These are phyloP conservation scores for Lumnitzera littorea DNA, from an alignment of 345 rosid species.

Conservation along the genomic window DNA sequence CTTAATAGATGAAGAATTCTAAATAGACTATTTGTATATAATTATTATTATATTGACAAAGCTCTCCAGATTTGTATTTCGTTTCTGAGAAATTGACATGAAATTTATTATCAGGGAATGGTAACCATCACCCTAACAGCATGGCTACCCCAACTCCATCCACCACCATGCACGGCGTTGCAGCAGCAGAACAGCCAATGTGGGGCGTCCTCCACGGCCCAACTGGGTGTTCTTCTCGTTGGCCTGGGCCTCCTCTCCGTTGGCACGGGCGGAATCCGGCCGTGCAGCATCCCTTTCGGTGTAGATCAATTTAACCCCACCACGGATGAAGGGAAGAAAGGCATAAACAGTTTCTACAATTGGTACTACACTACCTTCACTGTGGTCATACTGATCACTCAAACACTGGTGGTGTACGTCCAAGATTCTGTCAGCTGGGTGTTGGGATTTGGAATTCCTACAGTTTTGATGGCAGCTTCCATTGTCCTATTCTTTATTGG, in stretches of 20 bases:
- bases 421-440: constrained; percentile 78
- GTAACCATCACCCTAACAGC: constrained; percentile 53
- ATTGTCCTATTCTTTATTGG: constrained; percentile 54
- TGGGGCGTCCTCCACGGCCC: constrained; percentile 18
- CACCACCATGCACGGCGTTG: constrained; percentile 34
- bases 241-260: constrained; percentile 44
- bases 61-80: too few species aligned
- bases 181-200: constrained; percentile 22
- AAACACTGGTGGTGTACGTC: constrained; percentile 56
- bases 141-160: constrained; percentile 59
- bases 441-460: constrained; percentile 69
- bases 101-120: constrained; percentile 52
- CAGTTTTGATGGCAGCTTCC: constrained; percentile 40
- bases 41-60: too few species aligned
- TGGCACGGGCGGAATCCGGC: constrained; percentile 73
- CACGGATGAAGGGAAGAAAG: constrained; percentile 61
- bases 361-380: constrained; percentile 72
- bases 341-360: constrained; percentile 59
- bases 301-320: constrained; percentile 71
- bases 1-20: too few species aligned
- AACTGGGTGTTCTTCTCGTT: constrained; percentile 33
- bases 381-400: constrained; percentile 38
- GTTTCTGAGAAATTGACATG: too few species aligned
- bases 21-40: too few species aligned
- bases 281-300: constrained; percentile 75